Base-by-base conservation (phyloP, 2,329 filamentous ascomycete genomes). In the Alternaria metachromatica region DNA sequence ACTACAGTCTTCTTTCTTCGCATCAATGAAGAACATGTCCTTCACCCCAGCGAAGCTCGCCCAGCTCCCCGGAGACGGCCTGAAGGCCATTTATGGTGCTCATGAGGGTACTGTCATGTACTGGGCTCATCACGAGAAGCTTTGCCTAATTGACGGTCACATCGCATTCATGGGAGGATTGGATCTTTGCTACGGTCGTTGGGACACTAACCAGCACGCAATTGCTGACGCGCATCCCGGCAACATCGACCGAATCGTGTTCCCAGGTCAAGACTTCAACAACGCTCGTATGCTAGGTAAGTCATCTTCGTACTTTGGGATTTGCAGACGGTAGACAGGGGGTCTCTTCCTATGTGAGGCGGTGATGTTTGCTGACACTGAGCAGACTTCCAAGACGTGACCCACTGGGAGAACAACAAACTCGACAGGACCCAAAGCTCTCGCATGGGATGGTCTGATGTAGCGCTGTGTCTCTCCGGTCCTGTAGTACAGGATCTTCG, bases 51-150 rank as follows among this genome's bases (percentile, higher is more conserved):
- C 85, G 5, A 85, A 83, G 37, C 80, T 87, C 1, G 86, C 89
- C 18, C 90, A 90, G 71, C 84, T 94, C 46, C 91, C 92, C 0
- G 85, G 85, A 23, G 92, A 96, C 73, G 87, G 91, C 2, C 76
- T 97, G 53, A 92, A 93, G 76, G 88, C 90, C 1, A 81, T 97
- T 1, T 97, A 97, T 74, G 94, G 94, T 58, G 90, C 92, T 54
- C 88, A 88, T 33, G 92, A 94, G 30, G 93, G 92, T 69, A 88
- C 94, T 2, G 91, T 97, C 11, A 82, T 97, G 1, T 97, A 93
- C 80, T 97, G 94, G 94, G 93, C 93, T 3, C 94, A 97, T 72
- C 94, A 97, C 72, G 94, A 97, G 81, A 97, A 97, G 80, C 86
- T 97, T 1, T 93, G 92, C 70, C 77, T 97, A 2, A 82, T 97